Percentiles rank a stretch among this genome's conserved stretches.
Evolutionary conservation across 2,329 filamentous ascomycete species (phyloP).

Genomic region (Talaromyces sp.): DNA sequence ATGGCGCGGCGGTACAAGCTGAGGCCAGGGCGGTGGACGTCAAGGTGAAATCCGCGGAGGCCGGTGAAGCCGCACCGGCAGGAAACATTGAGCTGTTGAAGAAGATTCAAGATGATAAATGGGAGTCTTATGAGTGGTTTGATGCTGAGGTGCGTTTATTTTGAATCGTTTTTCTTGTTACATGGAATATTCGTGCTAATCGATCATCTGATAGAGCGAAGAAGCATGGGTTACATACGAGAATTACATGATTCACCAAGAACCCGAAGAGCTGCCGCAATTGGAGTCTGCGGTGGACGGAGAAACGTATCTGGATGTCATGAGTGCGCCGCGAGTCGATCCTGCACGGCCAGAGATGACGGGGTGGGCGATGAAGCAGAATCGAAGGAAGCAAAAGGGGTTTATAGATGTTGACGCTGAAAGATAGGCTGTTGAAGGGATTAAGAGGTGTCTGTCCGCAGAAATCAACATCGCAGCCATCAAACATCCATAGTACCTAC

Average conservation of each 20-base stretch:
- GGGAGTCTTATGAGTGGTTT: conserved; percentile 73
- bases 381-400: conserved; percentile 34
- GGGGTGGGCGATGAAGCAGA: conserved; percentile 45
- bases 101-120: conserved; percentile 74
- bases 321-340: conserved; percentile 54
- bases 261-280: conserved; percentile 43
- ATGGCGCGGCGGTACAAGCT: conserved; percentile 39
- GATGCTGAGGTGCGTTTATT: conserved; percentile 63
- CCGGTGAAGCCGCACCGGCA: conserved; percentile 61
- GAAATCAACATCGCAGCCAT: too few relatives aligned
- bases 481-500: too few relatives aligned
- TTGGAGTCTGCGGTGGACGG: conserved; percentile 55
- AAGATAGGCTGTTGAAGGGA: neutral
- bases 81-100: conserved; percentile 75
- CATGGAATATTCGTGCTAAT: neutral
- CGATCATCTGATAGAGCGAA: conserved; percentile 45
- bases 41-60: conserved; percentile 72
- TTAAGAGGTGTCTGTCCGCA: too few relatives aligned
- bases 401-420: conserved; percentile 12
- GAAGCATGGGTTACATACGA: conserved; percentile 73
- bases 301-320: conserved; percentile 59
- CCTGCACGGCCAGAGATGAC: conserved; percentile 42
- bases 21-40: conserved; percentile 78
- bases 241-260: conserved; percentile 61
- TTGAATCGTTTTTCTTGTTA: neutral